These are phyloP conservation scores for Endothia cerciana DNA, from an alignment of 2,329 filamentous ascomycete genomes.

Conservation along the genomic window DNA sequence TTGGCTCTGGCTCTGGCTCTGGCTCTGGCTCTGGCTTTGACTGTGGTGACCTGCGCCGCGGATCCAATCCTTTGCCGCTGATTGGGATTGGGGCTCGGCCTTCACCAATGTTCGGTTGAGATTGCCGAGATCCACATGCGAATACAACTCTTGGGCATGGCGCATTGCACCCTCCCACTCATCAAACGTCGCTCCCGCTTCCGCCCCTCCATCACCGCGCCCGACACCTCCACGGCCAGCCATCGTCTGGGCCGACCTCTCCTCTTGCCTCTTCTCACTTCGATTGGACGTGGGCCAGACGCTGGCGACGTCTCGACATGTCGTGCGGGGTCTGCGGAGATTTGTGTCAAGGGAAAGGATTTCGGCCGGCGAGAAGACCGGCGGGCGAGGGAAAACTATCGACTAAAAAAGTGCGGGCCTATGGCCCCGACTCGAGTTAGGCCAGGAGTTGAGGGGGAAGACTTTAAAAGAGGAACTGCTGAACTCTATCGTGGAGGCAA, in stretches of 20 bases:
- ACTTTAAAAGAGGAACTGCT: background rate
- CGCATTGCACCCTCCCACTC: background rate
- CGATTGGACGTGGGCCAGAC: background rate
- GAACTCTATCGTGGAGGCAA: background rate
- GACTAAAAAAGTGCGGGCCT: background rate
- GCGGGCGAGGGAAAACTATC: background rate
- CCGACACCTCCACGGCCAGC: background rate
- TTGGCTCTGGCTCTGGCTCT: constrained; percentile 1
- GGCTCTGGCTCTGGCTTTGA: background rate
- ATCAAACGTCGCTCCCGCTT: constrained; percentile 4
- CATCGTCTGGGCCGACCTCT: background rate
- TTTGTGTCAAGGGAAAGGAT: background rate
- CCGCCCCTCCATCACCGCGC: constrained; percentile 10
- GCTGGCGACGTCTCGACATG: constrained; percentile 1
- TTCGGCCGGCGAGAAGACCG: background rate
- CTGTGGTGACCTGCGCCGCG: constrained; percentile 6
- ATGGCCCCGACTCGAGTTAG: constrained; percentile 5
- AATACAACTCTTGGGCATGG: constrained; percentile 7
- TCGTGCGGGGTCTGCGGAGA: background rate
- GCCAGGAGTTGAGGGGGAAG: background rate
- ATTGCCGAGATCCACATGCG: constrained; percentile 29
- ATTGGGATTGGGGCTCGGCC: background rate
- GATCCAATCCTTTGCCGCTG: constrained; percentile 6
- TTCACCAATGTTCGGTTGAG: constrained; percentile 21
- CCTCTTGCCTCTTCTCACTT: background rate